Conservation (phyloP, 75 land plant species). For the Selaginella moellendorffii region DNA sequence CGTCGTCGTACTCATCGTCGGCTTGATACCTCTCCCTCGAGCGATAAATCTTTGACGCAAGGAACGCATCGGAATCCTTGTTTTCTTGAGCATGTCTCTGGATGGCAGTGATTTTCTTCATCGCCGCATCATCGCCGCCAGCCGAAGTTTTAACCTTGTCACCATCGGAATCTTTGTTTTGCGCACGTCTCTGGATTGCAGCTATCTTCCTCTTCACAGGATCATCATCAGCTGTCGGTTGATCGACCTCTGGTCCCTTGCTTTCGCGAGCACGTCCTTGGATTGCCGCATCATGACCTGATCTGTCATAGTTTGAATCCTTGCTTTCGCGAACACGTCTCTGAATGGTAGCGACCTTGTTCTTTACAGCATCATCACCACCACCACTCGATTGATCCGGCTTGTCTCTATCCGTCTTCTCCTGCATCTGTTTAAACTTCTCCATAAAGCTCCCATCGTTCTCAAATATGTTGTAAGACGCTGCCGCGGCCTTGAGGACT, state of each 20-base stretch:
- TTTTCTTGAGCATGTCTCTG: neutral
- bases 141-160: constrained; percentile 25
- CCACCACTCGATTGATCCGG: no score
- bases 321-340: no score
- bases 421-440: constrained; percentile 10
- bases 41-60: neutral
- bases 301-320: no score
- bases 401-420: neutral
- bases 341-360: no score
- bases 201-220: no score
- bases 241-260: no score
- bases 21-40: neutral
- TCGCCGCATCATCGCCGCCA: neutral
- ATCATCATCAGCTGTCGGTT: no score
- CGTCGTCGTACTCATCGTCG: neutral
- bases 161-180: constrained; percentile 58
- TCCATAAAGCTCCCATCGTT: constrained; percentile 71
- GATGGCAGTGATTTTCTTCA: neutral
- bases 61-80: neutral
- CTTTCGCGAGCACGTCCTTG: no score
- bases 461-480: constrained; percentile 45
- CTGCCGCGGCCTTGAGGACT: constrained; percentile 40
- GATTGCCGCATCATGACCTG: no score
- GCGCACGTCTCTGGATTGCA: no score
- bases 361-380: no score